Percentiles rank a stretch among this genome's conserved stretches.
Evolutionary conservation across 2,329 filamentous ascomycete genomes (phyloP).

Genomic region (Pestalotiopsis sp.): DNA sequence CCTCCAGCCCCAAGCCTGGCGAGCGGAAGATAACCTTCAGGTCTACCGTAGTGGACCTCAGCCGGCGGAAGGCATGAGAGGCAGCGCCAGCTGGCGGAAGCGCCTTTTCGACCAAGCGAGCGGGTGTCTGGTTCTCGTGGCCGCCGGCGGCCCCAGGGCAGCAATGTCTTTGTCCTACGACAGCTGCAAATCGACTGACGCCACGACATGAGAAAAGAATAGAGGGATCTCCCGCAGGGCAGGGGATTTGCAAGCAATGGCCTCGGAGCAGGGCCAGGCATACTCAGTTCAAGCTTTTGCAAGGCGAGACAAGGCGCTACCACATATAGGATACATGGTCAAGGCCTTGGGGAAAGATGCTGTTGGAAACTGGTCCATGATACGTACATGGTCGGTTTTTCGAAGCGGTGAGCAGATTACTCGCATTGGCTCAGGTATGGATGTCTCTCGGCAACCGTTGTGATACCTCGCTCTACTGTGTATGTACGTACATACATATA

Average conservation of each 20-base stretch:
- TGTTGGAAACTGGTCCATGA: neutral
- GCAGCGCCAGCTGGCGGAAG: neutral
- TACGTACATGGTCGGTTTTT: neutral
- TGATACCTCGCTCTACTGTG: neutral
- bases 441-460: neutral
- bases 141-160: neutral
- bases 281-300: neutral
- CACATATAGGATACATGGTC: constrained; percentile 1
- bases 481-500: too few species aligned
- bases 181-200: neutral
- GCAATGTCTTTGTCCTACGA: neutral
- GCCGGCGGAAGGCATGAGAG: neutral
- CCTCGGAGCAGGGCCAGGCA: neutral
- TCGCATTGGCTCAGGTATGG: neutral
- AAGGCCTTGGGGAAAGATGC: neutral
- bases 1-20: neutral
- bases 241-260: neutral
- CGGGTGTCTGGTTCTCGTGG: neutral
- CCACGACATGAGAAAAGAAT: neutral
- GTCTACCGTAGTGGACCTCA: constrained; percentile 6
- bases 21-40: constrained; percentile 3
- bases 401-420: constrained; percentile 9
- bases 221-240: neutral
- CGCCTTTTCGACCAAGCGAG: neutral
- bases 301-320: neutral